phyloP scores from a whole-genome alignment of 768 basidiomycete species.

The Russula virescens region DNA sequence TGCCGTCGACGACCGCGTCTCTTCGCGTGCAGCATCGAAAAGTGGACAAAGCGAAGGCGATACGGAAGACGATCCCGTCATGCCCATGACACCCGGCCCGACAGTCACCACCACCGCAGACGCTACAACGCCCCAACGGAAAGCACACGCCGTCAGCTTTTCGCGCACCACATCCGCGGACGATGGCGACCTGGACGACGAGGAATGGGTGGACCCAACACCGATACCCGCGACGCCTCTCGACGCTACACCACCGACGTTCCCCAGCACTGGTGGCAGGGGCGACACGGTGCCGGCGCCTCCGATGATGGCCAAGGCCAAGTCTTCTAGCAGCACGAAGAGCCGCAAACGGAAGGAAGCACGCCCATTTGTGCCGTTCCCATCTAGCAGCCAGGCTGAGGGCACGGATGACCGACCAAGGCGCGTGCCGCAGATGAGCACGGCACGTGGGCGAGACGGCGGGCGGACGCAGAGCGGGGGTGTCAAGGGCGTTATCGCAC shows the following conservation, averaged over 20 bases:
- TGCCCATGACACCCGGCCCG: constrained; percentile 64
- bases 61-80: constrained; percentile 67
- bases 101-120: constrained; percentile 26
- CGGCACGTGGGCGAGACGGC: constrained; percentile 67
- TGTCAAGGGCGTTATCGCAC: constrained; percentile 63
- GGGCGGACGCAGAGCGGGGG: constrained; percentile 83
- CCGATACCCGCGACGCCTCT: constrained; percentile 34
- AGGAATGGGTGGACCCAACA: constrained; percentile 65
- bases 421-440: constrained; percentile 57
- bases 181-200: constrained; percentile 40
- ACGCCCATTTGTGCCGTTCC: constrained; percentile 27
- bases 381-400: constrained; percentile 22
- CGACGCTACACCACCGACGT: constrained; percentile 7
- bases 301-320: constrained; percentile 20
- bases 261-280: not conserved
- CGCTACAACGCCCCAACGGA: constrained; percentile 22
- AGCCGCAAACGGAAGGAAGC: constrained; percentile 38
- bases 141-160: constrained; percentile 29
- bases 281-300: no score
- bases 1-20: constrained; percentile 37
- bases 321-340: constrained; percentile 30
- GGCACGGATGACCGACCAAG: constrained; percentile 7
- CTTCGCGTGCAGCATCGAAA: constrained; percentile 34
- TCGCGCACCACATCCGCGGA: constrained; percentile 34
- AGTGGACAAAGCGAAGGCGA: constrained; percentile 50